Evolutionary conservation across 2,329 filamentous ascomycete genomes (phyloP).

Genomic region (Epicoccum nigrum): DNA sequence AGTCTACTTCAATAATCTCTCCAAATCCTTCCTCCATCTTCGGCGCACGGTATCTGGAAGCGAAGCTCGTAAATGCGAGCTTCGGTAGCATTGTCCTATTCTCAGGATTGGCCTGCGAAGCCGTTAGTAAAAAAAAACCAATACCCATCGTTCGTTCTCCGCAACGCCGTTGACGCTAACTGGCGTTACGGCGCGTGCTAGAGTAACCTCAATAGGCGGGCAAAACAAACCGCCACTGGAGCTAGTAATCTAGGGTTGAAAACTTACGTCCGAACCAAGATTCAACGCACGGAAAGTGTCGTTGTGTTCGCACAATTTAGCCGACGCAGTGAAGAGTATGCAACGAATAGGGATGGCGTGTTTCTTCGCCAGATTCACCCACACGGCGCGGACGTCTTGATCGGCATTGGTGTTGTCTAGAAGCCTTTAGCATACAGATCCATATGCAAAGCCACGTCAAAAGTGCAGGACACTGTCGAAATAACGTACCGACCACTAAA

Average conservation of each 20-base stretch:
- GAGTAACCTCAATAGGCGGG: slow-evolving; percentile 13
- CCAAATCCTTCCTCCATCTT: slow-evolving; percentile 78
- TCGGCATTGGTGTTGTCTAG: slow-evolving; percentile 96
- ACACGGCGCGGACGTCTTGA: slow-evolving; percentile 74
- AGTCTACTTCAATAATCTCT: slow-evolving; percentile 77
- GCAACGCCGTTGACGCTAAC: slow-evolving; percentile 11
- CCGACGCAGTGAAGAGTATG: slow-evolving; percentile 78
- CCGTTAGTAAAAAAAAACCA: slow-evolving; percentile 25
- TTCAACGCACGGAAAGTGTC: slow-evolving; percentile 77
- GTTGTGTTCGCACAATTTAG: slow-evolving; percentile 81
- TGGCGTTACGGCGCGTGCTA: slow-evolving; percentile 5
- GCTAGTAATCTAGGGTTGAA: slow-evolving; percentile 20
- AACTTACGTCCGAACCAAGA: slow-evolving; percentile 42
- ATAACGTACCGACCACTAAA: slow-evolving; percentile 74
- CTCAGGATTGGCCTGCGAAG: slow-evolving; percentile 77
- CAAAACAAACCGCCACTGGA: slow-evolving; percentile 11
- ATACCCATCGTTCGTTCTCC: slow-evolving; percentile 14
- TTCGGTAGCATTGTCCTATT: slow-evolving; percentile 73
- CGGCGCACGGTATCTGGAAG: slow-evolving; percentile 75
- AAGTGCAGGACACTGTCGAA: slow-evolving; percentile 24
- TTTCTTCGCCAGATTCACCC: slow-evolving; percentile 76
- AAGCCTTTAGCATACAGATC: slow-evolving; percentile 23
- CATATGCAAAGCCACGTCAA: slow-evolving; percentile 13
- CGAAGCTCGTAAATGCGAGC: slow-evolving; percentile 80
- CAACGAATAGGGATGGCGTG: slow-evolving; percentile 79